Evolutionary conservation across 2,329 filamentous ascomycete species (phyloP), one percentile per base, ranked within the genome.

Genomic region (Epichloe glyceriae): DNA sequence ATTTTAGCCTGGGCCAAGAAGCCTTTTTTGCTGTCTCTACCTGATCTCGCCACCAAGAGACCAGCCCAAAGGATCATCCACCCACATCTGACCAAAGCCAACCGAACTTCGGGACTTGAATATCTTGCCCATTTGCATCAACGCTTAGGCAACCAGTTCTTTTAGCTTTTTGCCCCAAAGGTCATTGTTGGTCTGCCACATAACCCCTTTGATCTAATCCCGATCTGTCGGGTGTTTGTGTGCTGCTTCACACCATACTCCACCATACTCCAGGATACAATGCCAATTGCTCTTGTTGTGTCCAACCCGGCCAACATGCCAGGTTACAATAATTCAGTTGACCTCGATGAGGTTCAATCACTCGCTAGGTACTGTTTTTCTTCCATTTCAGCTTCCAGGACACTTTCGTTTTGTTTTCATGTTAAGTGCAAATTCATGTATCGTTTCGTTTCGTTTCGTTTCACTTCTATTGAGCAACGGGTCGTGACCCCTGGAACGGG

Each of bases 361-460:
- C 73, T 78, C 64, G 72, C 75, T 71, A 81, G 78, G 78, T 81
- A 81, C 70, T 78, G 73, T 71, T 73, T 73, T 73, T 70, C 65
- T 66, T 71, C 70, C 65, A 58, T 61, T 65, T 53, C 43, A 64
- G 58, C 60, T 66, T 65, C 69, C 67, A 67, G 71, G 69, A 66
- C 12, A 33, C 65, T 62, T 63, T 59, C 5, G 70, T 61, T 66
- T 50, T 66, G 62, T 12, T 2, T 4, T 39, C 47, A 53, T 56
- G 50, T 52, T 46, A 33, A 47, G 45, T 62, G 50, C 14, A n/a
- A 40, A 50, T 49, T 50, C 26, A 35, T 56, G 52, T 57, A 50
- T n/a, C 20, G 2, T 49, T 45, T 40, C 20, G 14, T 40, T 37
- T 48, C 54, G 55, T 66, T 64, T 66, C 56, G 54, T 56, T 58